phyloP scores from a whole-genome alignment of 441 rosid species.

The Raphanus hybrid region DNA sequence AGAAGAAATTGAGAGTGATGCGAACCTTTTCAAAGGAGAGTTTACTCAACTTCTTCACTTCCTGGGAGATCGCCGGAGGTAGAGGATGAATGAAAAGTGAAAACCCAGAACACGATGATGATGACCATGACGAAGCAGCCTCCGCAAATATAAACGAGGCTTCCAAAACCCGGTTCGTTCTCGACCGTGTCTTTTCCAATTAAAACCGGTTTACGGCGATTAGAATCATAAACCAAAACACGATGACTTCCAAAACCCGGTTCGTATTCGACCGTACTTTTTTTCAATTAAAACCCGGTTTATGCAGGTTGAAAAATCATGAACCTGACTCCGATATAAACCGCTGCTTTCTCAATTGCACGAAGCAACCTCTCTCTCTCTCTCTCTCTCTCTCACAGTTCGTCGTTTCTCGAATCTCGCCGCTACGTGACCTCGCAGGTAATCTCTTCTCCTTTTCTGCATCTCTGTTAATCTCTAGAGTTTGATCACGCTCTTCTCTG shows the following conservation, averaged over 20 bases:
- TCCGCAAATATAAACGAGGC: not conserved
- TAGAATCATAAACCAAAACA: conserved; percentile 1
- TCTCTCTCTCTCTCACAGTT: not conserved
- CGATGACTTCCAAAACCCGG: not conserved
- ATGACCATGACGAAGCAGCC: not conserved
- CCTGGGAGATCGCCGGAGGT: not conserved
- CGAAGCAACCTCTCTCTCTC: not conserved
- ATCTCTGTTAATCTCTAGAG: not conserved
- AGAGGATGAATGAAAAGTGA: not conserved
- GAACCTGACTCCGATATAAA: not conserved
- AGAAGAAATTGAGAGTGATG: not conserved
- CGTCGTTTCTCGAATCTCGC: not conserved
- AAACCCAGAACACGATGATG: not conserved
- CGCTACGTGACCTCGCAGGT: conserved; percentile 27
- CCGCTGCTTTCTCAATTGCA: not conserved
- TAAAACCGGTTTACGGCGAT: not conserved
- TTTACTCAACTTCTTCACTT: not conserved
- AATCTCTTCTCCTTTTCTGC: not conserved
- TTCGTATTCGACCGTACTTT: not conserved
- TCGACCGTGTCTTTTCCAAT: not conserved
- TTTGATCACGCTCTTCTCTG: not conserved
- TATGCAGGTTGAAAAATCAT: not conserved
- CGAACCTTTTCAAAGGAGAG: not conserved
- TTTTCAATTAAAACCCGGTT: not conserved
- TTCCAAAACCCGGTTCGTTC: not conserved